Base-by-base conservation (phyloP, 306 rosid genomes). In the Cajanus cajan region DNA sequence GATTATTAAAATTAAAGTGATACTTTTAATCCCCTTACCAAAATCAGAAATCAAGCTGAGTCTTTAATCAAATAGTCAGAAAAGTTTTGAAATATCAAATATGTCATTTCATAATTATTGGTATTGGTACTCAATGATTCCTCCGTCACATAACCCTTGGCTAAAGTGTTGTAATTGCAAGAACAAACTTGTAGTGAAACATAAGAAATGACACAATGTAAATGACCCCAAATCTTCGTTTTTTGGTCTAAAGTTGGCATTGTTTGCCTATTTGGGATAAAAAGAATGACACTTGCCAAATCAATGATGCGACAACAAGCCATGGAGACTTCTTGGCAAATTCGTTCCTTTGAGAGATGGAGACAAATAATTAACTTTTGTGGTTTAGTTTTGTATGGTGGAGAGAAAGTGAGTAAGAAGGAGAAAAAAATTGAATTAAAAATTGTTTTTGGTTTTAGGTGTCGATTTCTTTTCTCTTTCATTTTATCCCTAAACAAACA, bases 121-220 rank as follows among this genome's bases (percentile, higher is more conserved):
- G 41, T 8, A 41, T 41, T 47, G 0, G 92, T 95, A 36, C 91
- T 92, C 64, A 89, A 94, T 54, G 92, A 82, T 83, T 94, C 92
- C 88, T 94, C 97, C 0, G 96, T 92, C 77, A 94, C 98, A 5
- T 90, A 94, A 82, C 97, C 89, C 45, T 94, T 93, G 1, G 88
- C 89, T 86, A 84, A 82, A 10, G 97, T 92, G 88, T 94, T 94
- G 80, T 92, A 3, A 94, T 94, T 47, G 8, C 5, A 47, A 15
- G 54, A 47, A 14, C 19, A 11, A 47, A 15, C 54, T 47, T 15
- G 54, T 47, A 47, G 19, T 47, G 19, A 47, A 8, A 47, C 19
- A n/a, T 41, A 13, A n/a, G n/a, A n/a, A n/a, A n/a, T n/a, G n/a
- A n/a, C 14, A 9, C 2, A 41, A 11, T 10, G 47, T 0, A 41